Conservation (phyloP, 306 rosid species). For the Malus domestica region ASM211411v1 NC_041799.1:4786001-4786500, state of each 20-base stretch:
- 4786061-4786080: too few species aligned
- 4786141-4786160: background rate
- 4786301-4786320: background rate
- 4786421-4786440: background rate
- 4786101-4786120: too few species aligned
- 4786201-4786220: background rate
- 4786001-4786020: background rate
- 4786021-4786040: background rate
- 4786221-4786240: constrained; percentile 12
- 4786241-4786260: background rate
- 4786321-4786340: background rate
- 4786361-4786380: background rate
- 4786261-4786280: background rate
- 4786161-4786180: background rate
- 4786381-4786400: background rate
- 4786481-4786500: constrained; percentile 59
- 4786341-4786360: background rate
- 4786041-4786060: background rate
- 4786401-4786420: background rate
- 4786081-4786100: too few species aligned
- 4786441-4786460: too few species aligned
- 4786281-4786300: background rate
- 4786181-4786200: background rate
- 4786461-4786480: constrained; percentile 14
- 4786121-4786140: background rate